Percentiles rank a stretch among this genome's conserved stretches.
These are phyloP conservation scores for Xylaria sp. DNA, from an alignment of 2,329 filamentous ascomycete species.

Conservation along the genomic window DNA sequence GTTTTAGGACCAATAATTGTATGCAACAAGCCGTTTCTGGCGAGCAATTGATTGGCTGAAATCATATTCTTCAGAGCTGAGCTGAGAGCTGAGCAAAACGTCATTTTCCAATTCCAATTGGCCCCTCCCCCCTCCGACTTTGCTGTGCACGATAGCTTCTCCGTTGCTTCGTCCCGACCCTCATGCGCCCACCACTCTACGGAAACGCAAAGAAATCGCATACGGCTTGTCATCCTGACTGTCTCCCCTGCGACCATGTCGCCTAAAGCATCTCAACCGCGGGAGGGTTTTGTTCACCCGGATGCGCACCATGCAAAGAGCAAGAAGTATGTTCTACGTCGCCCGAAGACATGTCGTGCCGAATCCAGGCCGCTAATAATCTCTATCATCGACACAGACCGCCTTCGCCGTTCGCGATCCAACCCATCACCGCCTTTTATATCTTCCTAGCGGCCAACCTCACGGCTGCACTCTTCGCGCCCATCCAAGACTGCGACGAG, in stretches of 20 bases:
- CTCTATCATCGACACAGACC: conserved; percentile 47
- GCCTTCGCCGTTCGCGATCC: conserved; percentile 69
- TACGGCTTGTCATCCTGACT: not conserved
- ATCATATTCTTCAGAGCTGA: not conserved
- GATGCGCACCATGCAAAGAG: conserved; percentile 48
- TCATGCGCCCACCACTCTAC: not conserved
- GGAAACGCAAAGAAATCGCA: not conserved
- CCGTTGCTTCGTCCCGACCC: conserved; percentile 8
- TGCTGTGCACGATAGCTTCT: conserved; percentile 24
- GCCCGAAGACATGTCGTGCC: not conserved
- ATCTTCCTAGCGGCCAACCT: conserved; percentile 79
- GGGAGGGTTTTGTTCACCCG: conserved; percentile 45
- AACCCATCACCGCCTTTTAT: conserved; percentile 82
- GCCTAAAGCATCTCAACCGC: conserved; percentile 34
- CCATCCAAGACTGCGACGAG: conserved; percentile 98
- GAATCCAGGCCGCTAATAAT: conserved; percentile 27
- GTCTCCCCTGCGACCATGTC: conserved; percentile 38
- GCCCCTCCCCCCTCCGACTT: conserved; percentile 19
- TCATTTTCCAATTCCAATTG: conserved; percentile 42
- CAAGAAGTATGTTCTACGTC: conserved; percentile 47
- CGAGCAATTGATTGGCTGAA: conserved; percentile 13
- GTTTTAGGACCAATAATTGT: conserved; percentile 14
- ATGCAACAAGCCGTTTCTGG: conserved; percentile 9
- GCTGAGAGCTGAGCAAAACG: conserved; percentile 32
- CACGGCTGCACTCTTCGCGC: conserved; percentile 81